Percentiles rank a stretch among this genome's conserved stretches.
Evolutionary conservation across 192 early-diverging fungal genomes (phyloP).

Genomic region (Pilaira anomala): DNA sequence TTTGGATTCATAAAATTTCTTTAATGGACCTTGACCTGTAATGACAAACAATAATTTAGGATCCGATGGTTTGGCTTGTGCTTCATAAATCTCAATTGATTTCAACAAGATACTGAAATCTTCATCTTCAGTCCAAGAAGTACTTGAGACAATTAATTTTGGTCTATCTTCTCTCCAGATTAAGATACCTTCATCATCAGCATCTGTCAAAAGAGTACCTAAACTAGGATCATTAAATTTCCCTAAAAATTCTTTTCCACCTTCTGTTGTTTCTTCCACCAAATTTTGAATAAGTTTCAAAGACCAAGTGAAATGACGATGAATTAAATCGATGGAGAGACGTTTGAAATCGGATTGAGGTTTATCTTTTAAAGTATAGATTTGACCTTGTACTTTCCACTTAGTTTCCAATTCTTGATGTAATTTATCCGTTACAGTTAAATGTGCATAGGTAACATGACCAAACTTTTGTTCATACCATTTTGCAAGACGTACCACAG

Average conservation of each 20-base stretch:
- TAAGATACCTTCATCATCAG: constrained; percentile 9
- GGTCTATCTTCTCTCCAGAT: constrained; percentile 53
- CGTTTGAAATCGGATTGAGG: constrained; percentile 76
- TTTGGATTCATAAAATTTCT: constrained; percentile 63
- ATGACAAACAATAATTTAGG: constrained; percentile 78
- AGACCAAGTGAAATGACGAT: constrained; percentile 76
- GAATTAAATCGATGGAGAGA: constrained; percentile 54
- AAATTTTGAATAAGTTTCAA: constrained; percentile 59
- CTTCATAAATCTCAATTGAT: constrained; percentile 60
- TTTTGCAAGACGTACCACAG: constrained; percentile 54
- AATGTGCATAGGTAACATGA: constrained; percentile 66
- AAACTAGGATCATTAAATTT: neutral
- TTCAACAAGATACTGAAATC: constrained; percentile 84
- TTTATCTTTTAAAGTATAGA: constrained; percentile 80
- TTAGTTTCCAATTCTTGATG: constrained; percentile 53
- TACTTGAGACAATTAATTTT: constrained; percentile 80
- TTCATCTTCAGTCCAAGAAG: constrained; percentile 96
- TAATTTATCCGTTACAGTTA: constrained; percentile 88
- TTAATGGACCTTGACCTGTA: constrained; percentile 88
- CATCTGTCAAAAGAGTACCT: constrained; percentile 12
- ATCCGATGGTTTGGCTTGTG: constrained; percentile 21
- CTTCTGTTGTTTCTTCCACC: neutral
- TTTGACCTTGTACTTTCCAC: constrained; percentile 62
- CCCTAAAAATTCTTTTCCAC: constrained; percentile 1
- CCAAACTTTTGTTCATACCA: constrained; percentile 68